phyloP scores from a whole-genome alignment of 768 basidiomycete species.

The Crucibulum laeve region DNA sequence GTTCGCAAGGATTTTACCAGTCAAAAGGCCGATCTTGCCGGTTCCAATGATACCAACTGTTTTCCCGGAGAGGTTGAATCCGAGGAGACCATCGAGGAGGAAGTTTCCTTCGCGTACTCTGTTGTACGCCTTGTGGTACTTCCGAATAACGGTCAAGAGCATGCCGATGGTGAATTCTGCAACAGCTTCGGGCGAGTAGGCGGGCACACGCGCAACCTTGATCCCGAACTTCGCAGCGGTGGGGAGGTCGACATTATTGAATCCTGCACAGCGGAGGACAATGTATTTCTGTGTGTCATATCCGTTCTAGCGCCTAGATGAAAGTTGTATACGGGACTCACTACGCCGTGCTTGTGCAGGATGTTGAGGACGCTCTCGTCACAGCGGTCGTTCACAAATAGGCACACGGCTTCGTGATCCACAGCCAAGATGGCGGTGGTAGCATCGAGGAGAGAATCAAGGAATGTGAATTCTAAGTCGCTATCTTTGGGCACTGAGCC shows the following conservation, averaged over 20 bases:
- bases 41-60: conserved; percentile 42
- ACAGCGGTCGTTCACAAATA: conserved; percentile 41
- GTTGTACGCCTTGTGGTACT: conserved; percentile 41
- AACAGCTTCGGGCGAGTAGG: conserved; percentile 40
- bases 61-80: conserved; percentile 35
- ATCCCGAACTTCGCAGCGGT: conserved; percentile 24
- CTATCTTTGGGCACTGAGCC: conserved; percentile 19
- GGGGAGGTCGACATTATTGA: conserved; percentile 36
- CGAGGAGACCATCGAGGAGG: conserved; percentile 38
- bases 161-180: conserved; percentile 44
- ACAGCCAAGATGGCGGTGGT: conserved; percentile 30
- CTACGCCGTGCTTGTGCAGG: conserved; percentile 29
- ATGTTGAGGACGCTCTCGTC: conserved; percentile 25
- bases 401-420: conserved; percentile 32
- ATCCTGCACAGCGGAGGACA: conserved; percentile 36
- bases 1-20: conserved; percentile 34
- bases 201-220: conserved; percentile 35
- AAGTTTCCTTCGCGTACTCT: conserved; percentile 44
- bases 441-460: conserved; percentile 31
- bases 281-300: conserved; percentile 28
- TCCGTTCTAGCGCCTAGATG: neutral
- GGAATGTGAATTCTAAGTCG: conserved; percentile 28
- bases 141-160: conserved; percentile 39
- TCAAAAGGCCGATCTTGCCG: conserved; percentile 37
- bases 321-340: conserved; percentile 12